These are phyloP conservation scores for Rutstroemia sp. DNA, from an alignment of 2,329 filamentous ascomycete species.

Conservation along the genomic window DNA sequence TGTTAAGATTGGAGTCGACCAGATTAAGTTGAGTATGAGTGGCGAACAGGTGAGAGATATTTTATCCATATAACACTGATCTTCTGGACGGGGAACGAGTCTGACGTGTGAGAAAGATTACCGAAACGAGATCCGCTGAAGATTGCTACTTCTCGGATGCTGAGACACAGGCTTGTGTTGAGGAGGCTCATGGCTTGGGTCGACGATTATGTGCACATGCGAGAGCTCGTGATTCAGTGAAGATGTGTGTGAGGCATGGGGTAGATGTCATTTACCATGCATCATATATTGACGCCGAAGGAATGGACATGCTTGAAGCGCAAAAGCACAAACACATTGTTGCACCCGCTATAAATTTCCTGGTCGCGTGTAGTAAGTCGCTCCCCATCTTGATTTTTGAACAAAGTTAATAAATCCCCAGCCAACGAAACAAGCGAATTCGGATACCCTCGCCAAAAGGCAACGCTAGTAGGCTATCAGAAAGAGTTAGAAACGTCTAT, in stretches of 20 bases:
- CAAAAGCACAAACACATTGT: conserved; percentile 34
- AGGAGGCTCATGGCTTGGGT: conserved; percentile 35
- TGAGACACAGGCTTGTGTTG: conserved; percentile 39
- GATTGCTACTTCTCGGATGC: conserved; percentile 39
- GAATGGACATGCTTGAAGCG: conserved; percentile 34
- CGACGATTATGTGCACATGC: conserved; percentile 37
- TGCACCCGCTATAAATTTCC: conserved; percentile 36
- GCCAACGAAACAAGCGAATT: conserved; percentile 27
- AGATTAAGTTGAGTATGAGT: conserved; percentile 38
- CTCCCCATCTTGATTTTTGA: neutral
- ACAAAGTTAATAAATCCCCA: neutral
- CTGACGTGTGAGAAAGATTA: conserved; percentile 10
- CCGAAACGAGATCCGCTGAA: conserved; percentile 32
- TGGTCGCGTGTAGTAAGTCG: conserved; percentile 29
- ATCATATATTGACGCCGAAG: conserved; percentile 35
- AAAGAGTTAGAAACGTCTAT: conserved; percentile 36
- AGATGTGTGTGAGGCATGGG: conserved; percentile 36
- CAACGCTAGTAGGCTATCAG: conserved; percentile 37
- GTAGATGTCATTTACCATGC: conserved; percentile 41
- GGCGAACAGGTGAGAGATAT: conserved; percentile 19
- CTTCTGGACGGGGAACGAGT: too few relatives aligned
- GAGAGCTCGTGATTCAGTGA: conserved; percentile 36
- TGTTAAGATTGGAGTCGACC: conserved; percentile 34
- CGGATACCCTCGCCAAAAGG: conserved; percentile 35
- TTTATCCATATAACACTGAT: neutral